A percentile compares a stretch with the other conserved stretches of the same genome.
phyloP scores from a whole-genome alignment of 163 green algal genomes.

The Prototheca cutis region DNA sequence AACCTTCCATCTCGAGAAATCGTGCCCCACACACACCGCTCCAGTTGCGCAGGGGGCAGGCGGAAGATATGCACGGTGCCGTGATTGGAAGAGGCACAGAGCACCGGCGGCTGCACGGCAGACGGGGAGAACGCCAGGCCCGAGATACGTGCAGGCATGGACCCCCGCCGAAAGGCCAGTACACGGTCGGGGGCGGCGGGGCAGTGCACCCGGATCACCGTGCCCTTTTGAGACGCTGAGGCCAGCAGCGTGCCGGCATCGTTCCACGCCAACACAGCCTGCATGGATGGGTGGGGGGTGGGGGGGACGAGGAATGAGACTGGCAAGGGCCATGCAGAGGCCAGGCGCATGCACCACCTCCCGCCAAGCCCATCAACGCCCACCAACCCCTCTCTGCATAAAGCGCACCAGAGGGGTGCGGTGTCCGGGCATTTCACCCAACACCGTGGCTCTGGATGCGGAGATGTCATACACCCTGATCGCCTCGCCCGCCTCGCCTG shows the following conservation, averaged over 20 bases:
- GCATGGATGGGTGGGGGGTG: no score
- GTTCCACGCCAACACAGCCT: constrained; percentile 49
- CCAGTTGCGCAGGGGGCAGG: constrained; percentile 17
- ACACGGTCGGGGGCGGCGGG: constrained; percentile 9
- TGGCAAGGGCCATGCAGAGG: no score
- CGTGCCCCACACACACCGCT: constrained; percentile 10
- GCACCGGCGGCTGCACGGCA: constrained; percentile 32
- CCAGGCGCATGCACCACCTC: no score
- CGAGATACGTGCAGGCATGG: constrained; percentile 42
- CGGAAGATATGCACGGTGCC: constrained; percentile 56
- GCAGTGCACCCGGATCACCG: constrained; percentile 60
- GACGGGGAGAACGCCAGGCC: constrained; percentile 55
- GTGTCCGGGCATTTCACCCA: constrained; percentile 63
- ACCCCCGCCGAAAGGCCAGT: constrained; percentile 46
- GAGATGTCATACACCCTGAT: constrained; percentile 53
- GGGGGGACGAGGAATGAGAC: no score
- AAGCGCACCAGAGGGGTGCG: constrained; percentile 41
- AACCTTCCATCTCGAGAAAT: no score
- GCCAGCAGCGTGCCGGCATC: constrained; percentile 56
- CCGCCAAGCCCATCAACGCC: no score
- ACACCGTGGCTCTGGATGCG: constrained; percentile 30
- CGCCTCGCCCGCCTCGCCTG: constrained; percentile 16
- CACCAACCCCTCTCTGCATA: no score
- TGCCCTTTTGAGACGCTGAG: constrained; percentile 65
- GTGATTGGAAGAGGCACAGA: constrained; percentile 50